A percentile compares a stretch with the other conserved stretches of the same genome.
Conservation (phyloP, 2,329 filamentous ascomycete species). For the Aspergillus ruber region DNA sequence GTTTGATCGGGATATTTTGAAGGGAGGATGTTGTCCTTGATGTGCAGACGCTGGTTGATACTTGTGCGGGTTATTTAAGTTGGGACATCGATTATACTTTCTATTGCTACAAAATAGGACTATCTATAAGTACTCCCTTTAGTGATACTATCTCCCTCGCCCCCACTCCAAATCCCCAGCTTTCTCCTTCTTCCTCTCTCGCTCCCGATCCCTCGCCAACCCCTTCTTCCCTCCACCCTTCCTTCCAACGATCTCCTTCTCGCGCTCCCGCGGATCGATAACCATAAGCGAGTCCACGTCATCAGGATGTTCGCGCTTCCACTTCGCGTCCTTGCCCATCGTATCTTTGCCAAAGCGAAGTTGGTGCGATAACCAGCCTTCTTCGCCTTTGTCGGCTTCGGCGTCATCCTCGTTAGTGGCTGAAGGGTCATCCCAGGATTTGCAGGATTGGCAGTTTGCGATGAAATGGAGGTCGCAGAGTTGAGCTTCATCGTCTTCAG, state of each 20-base stretch:
- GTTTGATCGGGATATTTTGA: too few relatives aligned
- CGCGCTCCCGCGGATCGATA: conserved; percentile 84
- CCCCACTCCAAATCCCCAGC: conserved; percentile 33
- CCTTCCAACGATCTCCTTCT: conserved; percentile 61
- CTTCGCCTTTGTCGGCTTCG: conserved; percentile 41
- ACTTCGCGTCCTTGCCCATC: conserved; percentile 81
- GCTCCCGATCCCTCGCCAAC: conserved; percentile 11
- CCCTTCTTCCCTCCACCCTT: conserved; percentile 41
- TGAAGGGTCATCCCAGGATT: conserved; percentile 63
- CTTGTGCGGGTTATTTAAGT: too few relatives aligned
- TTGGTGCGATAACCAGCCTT: conserved; percentile 79
- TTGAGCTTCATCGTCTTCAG: conserved; percentile 62
- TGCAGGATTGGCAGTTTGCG: conserved; percentile 86
- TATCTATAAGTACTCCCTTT: not conserved
- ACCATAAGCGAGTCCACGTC: conserved; percentile 66
- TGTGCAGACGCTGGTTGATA: too few relatives aligned
- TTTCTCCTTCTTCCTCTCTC: conserved; percentile 31
- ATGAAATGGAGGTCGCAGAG: conserved; percentile 96
- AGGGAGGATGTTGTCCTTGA: too few relatives aligned
- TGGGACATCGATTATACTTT: too few relatives aligned
- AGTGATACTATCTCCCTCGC: conserved; percentile 7
- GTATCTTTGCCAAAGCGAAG: conserved; percentile 84
- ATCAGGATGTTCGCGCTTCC: conserved; percentile 85
- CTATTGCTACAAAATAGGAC: too few relatives aligned
- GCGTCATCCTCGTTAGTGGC: conserved; percentile 44